Evolutionary conservation across 495 filamentous ascomycete genomes (phyloP).

Genomic region (Tetracladium setigerum): DNA sequence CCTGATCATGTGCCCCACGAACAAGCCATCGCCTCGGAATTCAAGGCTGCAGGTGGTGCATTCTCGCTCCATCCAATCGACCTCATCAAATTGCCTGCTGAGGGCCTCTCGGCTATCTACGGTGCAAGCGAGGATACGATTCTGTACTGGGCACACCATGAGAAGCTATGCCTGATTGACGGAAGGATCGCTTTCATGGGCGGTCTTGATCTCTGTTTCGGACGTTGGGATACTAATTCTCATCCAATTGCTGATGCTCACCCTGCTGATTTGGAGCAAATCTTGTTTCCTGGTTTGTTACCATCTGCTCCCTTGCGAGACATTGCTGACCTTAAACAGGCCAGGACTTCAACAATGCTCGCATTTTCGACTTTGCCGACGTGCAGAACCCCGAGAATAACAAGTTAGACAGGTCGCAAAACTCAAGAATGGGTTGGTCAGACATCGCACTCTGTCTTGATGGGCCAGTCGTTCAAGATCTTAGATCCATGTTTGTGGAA

Average conservation of each 20-base stretch:
- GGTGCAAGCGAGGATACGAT: constrained; percentile 68
- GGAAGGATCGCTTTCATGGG: constrained; percentile 85
- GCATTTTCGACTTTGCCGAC: constrained; percentile 80
- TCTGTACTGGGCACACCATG: constrained; percentile 93
- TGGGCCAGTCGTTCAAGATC: constrained; percentile 73
- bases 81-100: constrained; percentile 52
- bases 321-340: neutral
- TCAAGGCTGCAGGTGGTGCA: constrained; percentile 30
- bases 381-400: constrained; percentile 81
- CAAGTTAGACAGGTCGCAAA: constrained; percentile 71
- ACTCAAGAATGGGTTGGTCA: constrained; percentile 89
- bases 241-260: constrained; percentile 86
- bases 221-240: constrained; percentile 54
- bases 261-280: constrained; percentile 53
- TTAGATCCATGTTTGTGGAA: constrained; percentile 73
- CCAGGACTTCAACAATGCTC: constrained; percentile 92
- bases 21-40: constrained; percentile 36
- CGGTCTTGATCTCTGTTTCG: constrained; percentile 61
- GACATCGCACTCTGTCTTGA: constrained; percentile 76
- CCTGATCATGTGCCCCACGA: constrained; percentile 81
- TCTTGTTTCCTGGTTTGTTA: constrained; percentile 63
- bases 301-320: too few species aligned
- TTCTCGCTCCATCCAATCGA: constrained; percentile 34
- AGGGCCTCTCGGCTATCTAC: constrained; percentile 68
- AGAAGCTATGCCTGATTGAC: constrained; percentile 86